Evolutionary conservation across 2,329 filamentous ascomycete species (phyloP), one percentile per base, ranked within the genome.

Genomic region (Aspergillus luchuensis): DNA sequence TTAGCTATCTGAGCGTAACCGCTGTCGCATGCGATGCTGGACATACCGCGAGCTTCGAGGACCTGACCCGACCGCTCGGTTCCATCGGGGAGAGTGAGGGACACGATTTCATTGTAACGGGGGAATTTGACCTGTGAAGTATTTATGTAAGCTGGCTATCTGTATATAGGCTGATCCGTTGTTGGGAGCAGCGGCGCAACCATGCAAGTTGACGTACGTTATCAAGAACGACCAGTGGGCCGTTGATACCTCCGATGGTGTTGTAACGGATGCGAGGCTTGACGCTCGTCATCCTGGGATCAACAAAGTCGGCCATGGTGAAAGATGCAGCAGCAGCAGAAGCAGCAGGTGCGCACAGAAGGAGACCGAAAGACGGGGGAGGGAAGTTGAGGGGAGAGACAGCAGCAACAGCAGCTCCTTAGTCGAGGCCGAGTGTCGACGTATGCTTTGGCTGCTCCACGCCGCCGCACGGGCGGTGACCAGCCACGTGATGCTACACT

Each of bases 181-280:
- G 11, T 39, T 55, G 15, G 39, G 43, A n/a, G 25, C 6, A 59
- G 28, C 51, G 30, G 30, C 13, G 50, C 23, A 38, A 50, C 54
- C 4, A 45, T 8, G 13, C 45, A 47, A 5, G 51, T 41, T n/a
- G 63, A 81, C 88, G 69, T 79, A 96, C 94, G 86, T 96, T 96
- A 78, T 98, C 95, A 69, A 99, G 87, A 75, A 99, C 94, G 76
- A 99, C 95, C 79, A 99, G 87, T 72, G 95, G 95, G 62, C 95
- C 95, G 82, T 99, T 99, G 80, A 99, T 89, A 83, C 94, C 94
- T 75, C 92, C 91, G 76, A 99, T 92, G 71, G 95, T 99, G 84
- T 99, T 99, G 87, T 99, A 99, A 74, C 90, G 89, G 80, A 98
- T 85, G 76, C 88, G 83, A 69, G 89, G 89, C 75, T 87, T 85